These are phyloP conservation scores for Trichosporon coremiiforme DNA, from an alignment of 1,284 basidiomycete species.

Conservation along the genomic window DNA sequence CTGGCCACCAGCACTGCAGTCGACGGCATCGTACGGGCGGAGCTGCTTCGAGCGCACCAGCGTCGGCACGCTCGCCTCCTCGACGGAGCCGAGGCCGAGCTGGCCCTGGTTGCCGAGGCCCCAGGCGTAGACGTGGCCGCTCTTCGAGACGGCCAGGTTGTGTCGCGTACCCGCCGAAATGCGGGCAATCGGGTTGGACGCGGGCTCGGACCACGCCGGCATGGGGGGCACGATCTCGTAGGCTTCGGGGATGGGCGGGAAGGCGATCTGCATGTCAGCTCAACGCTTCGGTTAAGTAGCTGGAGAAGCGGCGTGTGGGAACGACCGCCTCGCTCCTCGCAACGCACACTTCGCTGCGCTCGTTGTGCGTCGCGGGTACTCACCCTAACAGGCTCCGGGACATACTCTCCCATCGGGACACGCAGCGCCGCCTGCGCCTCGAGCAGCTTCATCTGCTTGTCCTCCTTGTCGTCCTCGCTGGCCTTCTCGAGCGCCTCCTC, in stretches of 20 bases:
- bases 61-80: constrained; percentile 64
- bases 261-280: constrained; percentile 59
- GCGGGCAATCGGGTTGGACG: constrained; percentile 68
- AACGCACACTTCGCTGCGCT: neutral
- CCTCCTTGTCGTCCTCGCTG: constrained; percentile 38
- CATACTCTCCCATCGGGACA: constrained; percentile 64
- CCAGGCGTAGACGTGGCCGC: constrained; percentile 82
- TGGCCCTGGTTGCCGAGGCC: constrained; percentile 67
- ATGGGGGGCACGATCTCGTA: constrained; percentile 57
- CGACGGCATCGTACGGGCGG: constrained; percentile 56
- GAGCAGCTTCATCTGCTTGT: constrained; percentile 37
- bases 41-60: constrained; percentile 61
- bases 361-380: constrained; percentile 29
- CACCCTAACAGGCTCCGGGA: constrained; percentile 58
- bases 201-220: constrained; percentile 54
- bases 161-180: constrained; percentile 78
- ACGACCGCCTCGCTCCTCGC: neutral
- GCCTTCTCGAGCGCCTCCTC: constrained; percentile 40
- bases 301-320: no score
- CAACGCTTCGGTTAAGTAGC: no score
- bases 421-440: constrained; percentile 57
- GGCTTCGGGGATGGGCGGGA: constrained; percentile 62
- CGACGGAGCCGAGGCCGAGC: constrained; percentile 58
- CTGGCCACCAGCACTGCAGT: constrained; percentile 58
- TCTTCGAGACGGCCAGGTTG: constrained; percentile 75